phyloP scores from a whole-genome alignment of 1,139 yeast species.

The Tardiomyces depauwii region DNA sequence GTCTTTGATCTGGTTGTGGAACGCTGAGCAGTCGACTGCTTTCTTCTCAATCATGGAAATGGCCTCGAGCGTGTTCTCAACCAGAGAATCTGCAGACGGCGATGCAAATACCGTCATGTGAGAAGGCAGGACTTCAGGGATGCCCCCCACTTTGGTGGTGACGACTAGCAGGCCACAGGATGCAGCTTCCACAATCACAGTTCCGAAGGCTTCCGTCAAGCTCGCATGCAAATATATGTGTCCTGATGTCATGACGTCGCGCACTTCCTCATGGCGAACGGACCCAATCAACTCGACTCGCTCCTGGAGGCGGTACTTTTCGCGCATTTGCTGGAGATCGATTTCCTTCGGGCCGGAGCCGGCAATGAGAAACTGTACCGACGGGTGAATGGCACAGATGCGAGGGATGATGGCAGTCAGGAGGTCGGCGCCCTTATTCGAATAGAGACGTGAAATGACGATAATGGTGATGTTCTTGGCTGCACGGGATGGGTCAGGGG shows the following conservation, averaged over 20 bases:
- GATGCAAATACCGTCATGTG: slow-evolving; percentile 91
- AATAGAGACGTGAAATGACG: slow-evolving; percentile 81
- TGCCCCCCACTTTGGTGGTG: slow-evolving; percentile 94
- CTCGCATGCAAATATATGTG: slow-evolving; percentile 92
- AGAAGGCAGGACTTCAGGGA: slow-evolving; percentile 88
- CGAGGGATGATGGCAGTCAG: slow-evolving; percentile 78
- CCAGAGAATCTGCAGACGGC: slow-evolving; percentile 74
- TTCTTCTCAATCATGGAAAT: slow-evolving; percentile 46
- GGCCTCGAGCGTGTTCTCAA: slow-evolving; percentile 56
- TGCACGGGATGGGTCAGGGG: slow-evolving; percentile 38
- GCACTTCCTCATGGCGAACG: slow-evolving; percentile 82
- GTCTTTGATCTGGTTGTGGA: slow-evolving; percentile 64
- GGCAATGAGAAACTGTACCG: slow-evolving; percentile 74
- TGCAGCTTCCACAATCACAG: slow-evolving; percentile 95
- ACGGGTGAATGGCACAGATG: slow-evolving; percentile 53
- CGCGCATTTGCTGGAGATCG: slow-evolving; percentile 93
- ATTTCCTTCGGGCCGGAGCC: slow-evolving; percentile 96
- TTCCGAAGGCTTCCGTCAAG: slow-evolving; percentile 95
- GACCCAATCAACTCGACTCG: slow-evolving; percentile 80
- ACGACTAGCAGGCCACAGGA: slow-evolving; percentile 91
- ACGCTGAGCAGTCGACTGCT: slow-evolving; percentile 55
- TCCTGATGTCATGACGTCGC: slow-evolving; percentile 88
- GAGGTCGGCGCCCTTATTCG: slow-evolving; percentile 94
- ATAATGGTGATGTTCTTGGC: slow-evolving; percentile 55
- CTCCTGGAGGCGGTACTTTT: slow-evolving; percentile 73